Conservation (phyloP, 768 basidiomycete genomes). For the Tylopilus subfusipes region DNA sequence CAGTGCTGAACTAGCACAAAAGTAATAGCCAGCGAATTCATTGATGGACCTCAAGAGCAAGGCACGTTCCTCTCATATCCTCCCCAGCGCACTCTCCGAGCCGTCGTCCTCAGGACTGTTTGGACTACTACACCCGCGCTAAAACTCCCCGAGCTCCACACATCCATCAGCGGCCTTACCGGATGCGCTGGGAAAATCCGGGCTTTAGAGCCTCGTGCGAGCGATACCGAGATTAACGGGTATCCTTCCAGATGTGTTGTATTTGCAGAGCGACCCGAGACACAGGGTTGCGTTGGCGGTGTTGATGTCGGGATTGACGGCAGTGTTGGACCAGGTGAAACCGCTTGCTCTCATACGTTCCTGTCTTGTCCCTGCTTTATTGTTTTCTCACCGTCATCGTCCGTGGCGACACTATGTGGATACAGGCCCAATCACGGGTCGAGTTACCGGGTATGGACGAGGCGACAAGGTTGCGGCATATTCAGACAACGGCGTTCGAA, state of each 20-base stretch:
- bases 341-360: constrained; percentile 59
- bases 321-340: constrained; percentile 55
- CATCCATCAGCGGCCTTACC: constrained; percentile 39
- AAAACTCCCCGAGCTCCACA: constrained; percentile 55
- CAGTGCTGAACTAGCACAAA: constrained; percentile 84
- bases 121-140: constrained; percentile 66
- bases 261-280: constrained; percentile 52
- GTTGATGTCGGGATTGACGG: constrained; percentile 65
- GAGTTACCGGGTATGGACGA: constrained; percentile 50
- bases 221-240: constrained; percentile 62
- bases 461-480: constrained; percentile 56
- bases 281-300: constrained; percentile 69
- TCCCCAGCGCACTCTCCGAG: constrained; percentile 2
- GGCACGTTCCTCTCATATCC: constrained; percentile 38
- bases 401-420: background rate
- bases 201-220: constrained; percentile 59
- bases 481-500: constrained; percentile 58
- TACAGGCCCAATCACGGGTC: constrained; percentile 40
- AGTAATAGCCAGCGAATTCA: constrained; percentile 55
- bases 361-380: background rate
- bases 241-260: constrained; percentile 65
- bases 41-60: constrained; percentile 78
- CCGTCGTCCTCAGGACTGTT: constrained; percentile 45
- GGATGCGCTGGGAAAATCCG: constrained; percentile 45
- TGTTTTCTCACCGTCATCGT: background rate